phyloP scores from a whole-genome alignment of 768 basidiomycete species.

The Tricholoma saponaceum region DNA sequence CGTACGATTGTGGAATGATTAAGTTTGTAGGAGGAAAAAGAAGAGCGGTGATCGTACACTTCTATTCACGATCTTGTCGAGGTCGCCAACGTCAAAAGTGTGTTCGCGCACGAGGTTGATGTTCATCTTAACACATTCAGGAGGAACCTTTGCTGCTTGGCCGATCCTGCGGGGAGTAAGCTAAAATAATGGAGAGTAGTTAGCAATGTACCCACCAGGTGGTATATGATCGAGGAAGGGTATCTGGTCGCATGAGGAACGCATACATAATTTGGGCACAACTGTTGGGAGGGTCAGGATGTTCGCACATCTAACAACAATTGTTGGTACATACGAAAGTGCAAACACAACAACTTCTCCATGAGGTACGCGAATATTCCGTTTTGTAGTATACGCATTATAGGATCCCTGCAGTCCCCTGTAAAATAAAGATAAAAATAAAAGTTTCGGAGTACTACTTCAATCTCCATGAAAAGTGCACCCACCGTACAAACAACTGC shows the following conservation, averaged over 20 bases:
- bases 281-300: constrained; percentile 29
- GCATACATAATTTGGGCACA: constrained; percentile 86
- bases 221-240: constrained; percentile 74
- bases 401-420: constrained; percentile 91
- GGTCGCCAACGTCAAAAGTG: constrained; percentile 46
- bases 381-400: constrained; percentile 68
- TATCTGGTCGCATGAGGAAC: constrained; percentile 75
- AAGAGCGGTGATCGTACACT: no score
- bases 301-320: neutral
- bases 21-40: no score
- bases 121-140: constrained; percentile 59
- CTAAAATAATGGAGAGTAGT: neutral
- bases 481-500: constrained; percentile 85
- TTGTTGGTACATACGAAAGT: constrained; percentile 46
- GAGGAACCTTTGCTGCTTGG: constrained; percentile 61
- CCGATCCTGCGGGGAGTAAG: constrained; percentile 51
- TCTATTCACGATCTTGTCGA: constrained; percentile 51
- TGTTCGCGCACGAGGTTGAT: constrained; percentile 54
- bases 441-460: no score
- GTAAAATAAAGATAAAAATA: neutral
- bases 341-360: constrained; percentile 83
- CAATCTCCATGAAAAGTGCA: no score
- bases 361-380: constrained; percentile 69
- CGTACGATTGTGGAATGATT: no score
- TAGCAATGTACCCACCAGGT: constrained; percentile 51